Conservation (phyloP, 2,329 filamentous ascomycete species). For the Coniella vitis region DNA sequence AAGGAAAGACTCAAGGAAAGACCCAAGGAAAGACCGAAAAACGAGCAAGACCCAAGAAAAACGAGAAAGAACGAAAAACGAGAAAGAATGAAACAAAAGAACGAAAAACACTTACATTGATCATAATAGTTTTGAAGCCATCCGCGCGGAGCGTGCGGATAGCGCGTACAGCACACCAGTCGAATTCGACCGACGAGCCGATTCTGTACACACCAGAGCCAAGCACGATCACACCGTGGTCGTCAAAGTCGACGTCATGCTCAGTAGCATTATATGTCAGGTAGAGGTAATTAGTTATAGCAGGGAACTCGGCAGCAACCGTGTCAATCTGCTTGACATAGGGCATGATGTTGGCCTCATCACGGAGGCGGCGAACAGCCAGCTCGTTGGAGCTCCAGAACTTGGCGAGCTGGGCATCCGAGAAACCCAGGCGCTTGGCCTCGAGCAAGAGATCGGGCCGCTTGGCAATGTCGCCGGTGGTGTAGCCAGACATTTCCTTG, state of each 20-base stretch:
- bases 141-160: conserved; percentile 82
- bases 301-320: conserved; percentile 92
- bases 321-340: conserved; percentile 98
- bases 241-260: conserved; percentile 76
- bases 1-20: too few relatives aligned
- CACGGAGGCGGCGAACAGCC: conserved; percentile 72
- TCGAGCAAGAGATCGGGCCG: conserved; percentile 63
- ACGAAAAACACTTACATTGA: conserved; percentile 45
- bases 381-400: conserved; percentile 95
- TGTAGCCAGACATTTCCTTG: conserved; percentile 66
- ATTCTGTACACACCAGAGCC: conserved; percentile 96
- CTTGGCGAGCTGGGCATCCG: conserved; percentile 84
- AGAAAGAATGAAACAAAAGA: too few relatives aligned
- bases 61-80: too few relatives aligned
- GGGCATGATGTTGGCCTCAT: conserved; percentile 80
- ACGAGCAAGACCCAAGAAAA: too few relatives aligned
- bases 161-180: conserved; percentile 95
- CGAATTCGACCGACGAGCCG: conserved; percentile 95
- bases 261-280: conserved; percentile 89
- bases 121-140: conserved; percentile 92
- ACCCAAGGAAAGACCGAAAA: neutral
- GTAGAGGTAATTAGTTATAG: conserved; percentile 92
- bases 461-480: conserved; percentile 55
- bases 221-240: conserved; percentile 92
- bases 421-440: conserved; percentile 92